Percentiles rank a stretch among this genome's conserved stretches.
Evolutionary conservation across 331 rosid genomes (phyloP).

Genomic region (Erythrophleum ivorense): DNA sequence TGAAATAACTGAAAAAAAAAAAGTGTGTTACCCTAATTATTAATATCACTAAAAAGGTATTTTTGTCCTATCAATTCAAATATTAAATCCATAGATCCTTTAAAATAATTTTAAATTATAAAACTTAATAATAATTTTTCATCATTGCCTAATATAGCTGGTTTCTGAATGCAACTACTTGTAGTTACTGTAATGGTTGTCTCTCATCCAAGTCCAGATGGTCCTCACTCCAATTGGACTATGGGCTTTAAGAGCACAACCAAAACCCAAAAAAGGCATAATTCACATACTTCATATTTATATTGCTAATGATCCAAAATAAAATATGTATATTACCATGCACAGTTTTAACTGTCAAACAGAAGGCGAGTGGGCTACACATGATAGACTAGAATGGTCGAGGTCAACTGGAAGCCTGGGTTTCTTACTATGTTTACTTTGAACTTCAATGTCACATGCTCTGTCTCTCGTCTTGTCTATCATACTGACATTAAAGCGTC

Average conservation of each 20-base stretch:
- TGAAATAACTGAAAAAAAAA: no score
- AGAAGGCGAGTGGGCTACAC: slow-evolving; percentile 25
- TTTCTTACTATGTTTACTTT: slow-evolving; percentile 22
- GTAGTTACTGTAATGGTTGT: neutral
- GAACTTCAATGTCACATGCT: slow-evolving; percentile 53
- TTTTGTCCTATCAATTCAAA: no score
- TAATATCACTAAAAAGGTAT: no score
- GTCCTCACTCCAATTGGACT: slow-evolving; percentile 40
- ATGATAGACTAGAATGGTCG: slow-evolving; percentile 24
- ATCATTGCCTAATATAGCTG: slow-evolving; percentile 33
- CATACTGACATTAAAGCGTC: slow-evolving; percentile 10
- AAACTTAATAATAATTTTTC: neutral
- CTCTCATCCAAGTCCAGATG: slow-evolving; percentile 31
- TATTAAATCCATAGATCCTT: no score
- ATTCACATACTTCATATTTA: neutral
- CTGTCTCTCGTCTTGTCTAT: slow-evolving; percentile 25
- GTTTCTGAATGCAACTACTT: slow-evolving; percentile 35
- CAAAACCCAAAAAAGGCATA: neutral
- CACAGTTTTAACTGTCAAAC: slow-evolving; percentile 24
- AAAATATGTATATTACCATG: neutral
- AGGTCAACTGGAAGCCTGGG: neutral
- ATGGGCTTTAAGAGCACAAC: slow-evolving; percentile 34
- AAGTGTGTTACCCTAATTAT: no score
- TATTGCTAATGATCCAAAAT: neutral
- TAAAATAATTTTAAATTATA: neutral